Percentiles rank a stretch among this genome's conserved stretches.
Evolutionary conservation across 192 early-diverging fungal genomes (phyloP).

Genomic region (Chytriomyces sp.): DNA sequence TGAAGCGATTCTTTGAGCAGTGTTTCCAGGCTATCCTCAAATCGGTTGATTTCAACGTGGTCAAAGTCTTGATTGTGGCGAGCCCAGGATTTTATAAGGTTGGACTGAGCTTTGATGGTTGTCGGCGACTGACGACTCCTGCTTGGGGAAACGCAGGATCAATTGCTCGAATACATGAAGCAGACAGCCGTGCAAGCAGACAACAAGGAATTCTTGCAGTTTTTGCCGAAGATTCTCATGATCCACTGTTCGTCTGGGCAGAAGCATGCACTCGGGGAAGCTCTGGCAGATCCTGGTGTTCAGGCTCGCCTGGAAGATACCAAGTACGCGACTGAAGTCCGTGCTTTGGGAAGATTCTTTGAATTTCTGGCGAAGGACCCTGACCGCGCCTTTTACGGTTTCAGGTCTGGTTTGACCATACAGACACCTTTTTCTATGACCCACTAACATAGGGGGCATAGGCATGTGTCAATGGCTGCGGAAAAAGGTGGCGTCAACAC

Average conservation of each 20-base stretch:
- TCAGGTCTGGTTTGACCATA: background rate
- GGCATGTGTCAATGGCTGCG: conserved; percentile 81
- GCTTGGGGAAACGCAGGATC: conserved; percentile 59
- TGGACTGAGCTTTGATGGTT: background rate
- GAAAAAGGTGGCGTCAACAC: conserved; percentile 86
- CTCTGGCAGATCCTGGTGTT: conserved; percentile 84
- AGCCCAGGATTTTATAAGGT: conserved; percentile 96
- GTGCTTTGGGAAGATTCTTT: conserved; percentile 83
- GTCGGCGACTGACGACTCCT: too few relatives aligned
- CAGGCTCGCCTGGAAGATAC: conserved; percentile 84
- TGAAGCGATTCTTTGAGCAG: conserved; percentile 85
- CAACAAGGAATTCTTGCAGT: conserved; percentile 80
- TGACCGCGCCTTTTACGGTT: conserved; percentile 91
- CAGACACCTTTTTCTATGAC: background rate
- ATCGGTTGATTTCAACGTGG: conserved; percentile 81
- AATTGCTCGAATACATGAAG: conserved; percentile 84
- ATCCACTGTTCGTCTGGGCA: conserved; percentile 95
- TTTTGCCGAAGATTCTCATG: conserved; percentile 83
- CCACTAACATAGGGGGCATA: conserved; percentile 39
- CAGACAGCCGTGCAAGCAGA: conserved; percentile 78
- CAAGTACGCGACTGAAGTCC: conserved; percentile 85
- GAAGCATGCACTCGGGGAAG: conserved; percentile 92
- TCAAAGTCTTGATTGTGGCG: conserved; percentile 95
- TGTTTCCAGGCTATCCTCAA: conserved; percentile 80
- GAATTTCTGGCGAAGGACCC: conserved; percentile 87